Evolutionary conservation across 805 yeast species (phyloP), one percentile per base, ranked within the genome.

Genomic region (Ogataea ganodermae): DNA sequence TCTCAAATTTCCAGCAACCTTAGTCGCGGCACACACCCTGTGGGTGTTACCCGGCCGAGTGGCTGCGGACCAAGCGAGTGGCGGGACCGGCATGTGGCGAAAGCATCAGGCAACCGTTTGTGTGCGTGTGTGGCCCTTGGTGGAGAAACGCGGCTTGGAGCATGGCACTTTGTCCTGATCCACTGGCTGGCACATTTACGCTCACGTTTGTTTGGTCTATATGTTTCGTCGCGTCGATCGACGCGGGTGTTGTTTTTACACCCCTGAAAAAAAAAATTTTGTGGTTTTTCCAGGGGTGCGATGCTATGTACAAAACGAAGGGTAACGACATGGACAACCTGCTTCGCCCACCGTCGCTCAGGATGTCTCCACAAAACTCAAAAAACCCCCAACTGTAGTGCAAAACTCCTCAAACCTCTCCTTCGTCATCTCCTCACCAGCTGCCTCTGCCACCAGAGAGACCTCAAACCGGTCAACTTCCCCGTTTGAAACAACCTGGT

Each of bases 401-500:
- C 39, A 36, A 31, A 52, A 52, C 27, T 37, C 30, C n/a, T 26
- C 45, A 40, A 56, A 56, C 36, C 26, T 24, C 33, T 35, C 53
- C 16, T 18, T 36, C n/a, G 40, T 35, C 42, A 44, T 44, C n/a
- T 44, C 50, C 2, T 32, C 30, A 13, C 51, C 51, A 1, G 30
- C 16, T 2, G 42, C 44, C n/a, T 53, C 56, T 1, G 61, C 49
- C 17, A 63, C 45, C 26, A 63, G 48, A 2, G 66, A 56, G 0
- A 61, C 57, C 43, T 63, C 61, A 44, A 53, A 56, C 17, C 53
- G 40, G 10, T 60, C 64, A 14, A 45, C 27, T 9, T 58, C 55
- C 3, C 60, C 63, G 46, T 61, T 56, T 5, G 61, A 53, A 18
- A 56, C 57, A n/a, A 62, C 49, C 32, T 63, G 65, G 43, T 59